phyloP scores from a whole-genome alignment of 1,284 basidiomycete genomes.

The Irpex rosettiformis region DNA sequence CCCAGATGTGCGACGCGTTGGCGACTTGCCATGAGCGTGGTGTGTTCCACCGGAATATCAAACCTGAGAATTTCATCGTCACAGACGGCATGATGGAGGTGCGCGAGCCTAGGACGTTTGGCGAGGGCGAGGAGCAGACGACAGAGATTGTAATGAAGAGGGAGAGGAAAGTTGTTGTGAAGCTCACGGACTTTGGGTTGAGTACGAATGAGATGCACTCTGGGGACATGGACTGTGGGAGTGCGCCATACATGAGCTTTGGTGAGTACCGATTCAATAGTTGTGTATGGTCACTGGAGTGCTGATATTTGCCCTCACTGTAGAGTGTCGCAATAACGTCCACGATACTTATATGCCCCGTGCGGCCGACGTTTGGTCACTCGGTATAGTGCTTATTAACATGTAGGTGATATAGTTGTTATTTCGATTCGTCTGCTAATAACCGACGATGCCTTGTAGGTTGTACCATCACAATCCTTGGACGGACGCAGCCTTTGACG shows the following conservation, averaged over 20 bases:
- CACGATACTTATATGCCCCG: slow-evolving; percentile 90
- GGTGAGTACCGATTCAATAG: slow-evolving; percentile 47
- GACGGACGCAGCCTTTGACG: slow-evolving; percentile 84
- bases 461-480: slow-evolving; percentile 98
- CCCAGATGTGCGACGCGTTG: slow-evolving; percentile 96
- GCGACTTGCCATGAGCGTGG: slow-evolving; percentile 92
- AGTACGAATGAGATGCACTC: slow-evolving; percentile 88
- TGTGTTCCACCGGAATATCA: slow-evolving; percentile 96
- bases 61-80: slow-evolving; percentile 95
- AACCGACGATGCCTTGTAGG: slow-evolving; percentile 39
- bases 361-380: slow-evolving; percentile 97
- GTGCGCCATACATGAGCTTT: slow-evolving; percentile 98
- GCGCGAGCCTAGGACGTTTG: not conserved
- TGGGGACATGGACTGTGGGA: slow-evolving; percentile 97
- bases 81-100: slow-evolving; percentile 70
- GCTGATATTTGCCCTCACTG: slow-evolving; percentile 8
- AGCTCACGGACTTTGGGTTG: slow-evolving; percentile 96
- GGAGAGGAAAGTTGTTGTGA: slow-evolving; percentile 82
- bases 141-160: slow-evolving; percentile 26
- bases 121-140: not conserved
- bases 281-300: slow-evolving; percentile 8
- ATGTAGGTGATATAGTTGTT: slow-evolving; percentile 47
- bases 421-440: slow-evolving; percentile 2
- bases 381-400: slow-evolving; percentile 98
- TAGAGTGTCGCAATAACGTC: slow-evolving; percentile 97